Evolutionary conservation across 1,284 basidiomycete species (phyloP).

Genomic region (Pulchroboletus neoregius): DNA sequence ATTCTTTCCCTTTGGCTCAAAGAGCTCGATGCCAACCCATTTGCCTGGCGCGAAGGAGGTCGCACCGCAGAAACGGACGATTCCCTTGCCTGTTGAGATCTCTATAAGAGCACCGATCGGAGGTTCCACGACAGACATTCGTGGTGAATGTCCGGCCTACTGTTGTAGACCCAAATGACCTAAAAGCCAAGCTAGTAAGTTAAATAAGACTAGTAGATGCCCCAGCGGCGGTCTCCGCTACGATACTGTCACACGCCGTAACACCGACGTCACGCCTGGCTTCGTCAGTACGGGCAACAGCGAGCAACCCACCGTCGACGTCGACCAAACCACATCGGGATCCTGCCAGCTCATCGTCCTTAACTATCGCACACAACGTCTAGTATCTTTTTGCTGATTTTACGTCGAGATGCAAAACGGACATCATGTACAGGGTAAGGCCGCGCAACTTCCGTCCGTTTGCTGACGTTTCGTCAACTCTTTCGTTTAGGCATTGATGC

Average conservation of each 20-base stretch:
- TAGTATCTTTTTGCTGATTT: not conserved
- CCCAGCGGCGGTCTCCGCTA: constrained; percentile 22
- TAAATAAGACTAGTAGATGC: too few species aligned
- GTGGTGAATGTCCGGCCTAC: constrained; percentile 8
- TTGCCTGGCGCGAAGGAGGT: constrained; percentile 86
- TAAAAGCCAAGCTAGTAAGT: not conserved
- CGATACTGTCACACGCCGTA: constrained; percentile 7
- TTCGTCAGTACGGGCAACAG: constrained; percentile 12
- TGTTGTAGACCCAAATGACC: not conserved
- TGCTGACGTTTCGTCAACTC: constrained; percentile 6
- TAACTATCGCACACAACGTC: not conserved
- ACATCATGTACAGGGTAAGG: constrained; percentile 24
- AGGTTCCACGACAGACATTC: constrained; percentile 36
- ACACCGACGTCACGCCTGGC: constrained; percentile 9
- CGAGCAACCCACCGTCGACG: constrained; percentile 3
- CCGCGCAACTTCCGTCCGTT: not conserved
- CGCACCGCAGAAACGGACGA: constrained; percentile 82
- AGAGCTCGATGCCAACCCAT: constrained; percentile 94
- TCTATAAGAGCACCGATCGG: constrained; percentile 66
- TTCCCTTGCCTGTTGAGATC: constrained; percentile 75
- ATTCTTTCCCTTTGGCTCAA: constrained; percentile 87
- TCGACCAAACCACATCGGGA: constrained; percentile 1
- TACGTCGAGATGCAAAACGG: constrained; percentile 32
- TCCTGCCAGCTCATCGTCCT: not conserved
- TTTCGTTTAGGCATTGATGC: constrained; percentile 20